These are phyloP conservation scores for Tylopilus felleus DNA, from an alignment of 768 basidiomycete species.

Conservation along the genomic window DNA sequence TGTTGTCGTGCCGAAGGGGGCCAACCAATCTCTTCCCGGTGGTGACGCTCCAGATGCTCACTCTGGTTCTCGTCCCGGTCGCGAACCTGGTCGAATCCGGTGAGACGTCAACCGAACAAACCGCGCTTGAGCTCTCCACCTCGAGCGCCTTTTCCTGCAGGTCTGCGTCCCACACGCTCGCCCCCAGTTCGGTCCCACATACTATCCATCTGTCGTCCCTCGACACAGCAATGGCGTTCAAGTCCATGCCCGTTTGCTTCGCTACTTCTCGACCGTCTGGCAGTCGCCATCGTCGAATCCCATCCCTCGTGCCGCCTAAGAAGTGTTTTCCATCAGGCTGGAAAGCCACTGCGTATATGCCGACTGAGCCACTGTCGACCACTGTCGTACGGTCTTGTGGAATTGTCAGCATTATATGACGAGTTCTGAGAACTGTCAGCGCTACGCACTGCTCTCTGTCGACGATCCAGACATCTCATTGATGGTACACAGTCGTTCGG, in stretches of 20 bases:
- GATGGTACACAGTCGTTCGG: neutral
- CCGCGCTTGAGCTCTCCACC: neutral
- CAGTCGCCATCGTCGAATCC: neutral
- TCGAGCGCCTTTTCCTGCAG: neutral
- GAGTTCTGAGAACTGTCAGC: neutral
- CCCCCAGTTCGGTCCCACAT: neutral
- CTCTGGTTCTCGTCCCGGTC: neutral
- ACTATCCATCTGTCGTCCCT: neutral
- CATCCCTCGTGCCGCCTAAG: neutral
- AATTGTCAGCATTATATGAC: neutral
- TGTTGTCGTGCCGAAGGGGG: neutral
- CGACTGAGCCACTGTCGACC: neutral
- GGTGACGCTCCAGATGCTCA: neutral
- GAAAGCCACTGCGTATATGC: neutral
- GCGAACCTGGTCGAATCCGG: neutral
- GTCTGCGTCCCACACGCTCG: neutral
- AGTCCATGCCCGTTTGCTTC: neutral
- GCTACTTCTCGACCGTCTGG: neutral
- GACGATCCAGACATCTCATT: neutral
- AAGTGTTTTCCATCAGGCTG: constrained; percentile 2
- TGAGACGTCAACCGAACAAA: neutral
- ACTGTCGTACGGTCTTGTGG: neutral
- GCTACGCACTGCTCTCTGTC: neutral
- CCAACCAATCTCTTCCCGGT: neutral
- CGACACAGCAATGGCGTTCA: neutral